Conservation (phyloP, 768 basidiomycete genomes). For the Paxillus rubicundulus region DNA sequence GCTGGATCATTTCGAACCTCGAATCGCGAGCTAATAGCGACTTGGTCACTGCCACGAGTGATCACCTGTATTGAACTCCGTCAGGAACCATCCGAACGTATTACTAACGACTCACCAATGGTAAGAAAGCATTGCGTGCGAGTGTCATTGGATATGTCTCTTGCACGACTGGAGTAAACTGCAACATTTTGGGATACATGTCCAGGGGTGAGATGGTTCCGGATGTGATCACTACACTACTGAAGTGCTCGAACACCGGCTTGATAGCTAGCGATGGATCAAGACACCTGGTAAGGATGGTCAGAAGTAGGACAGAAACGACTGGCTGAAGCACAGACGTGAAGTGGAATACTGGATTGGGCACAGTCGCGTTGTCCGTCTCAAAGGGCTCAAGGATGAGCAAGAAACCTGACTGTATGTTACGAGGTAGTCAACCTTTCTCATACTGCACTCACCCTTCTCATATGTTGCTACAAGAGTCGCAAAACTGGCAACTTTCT, state of each 20-base stretch:
- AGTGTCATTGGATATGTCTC: slow-evolving; percentile 98
- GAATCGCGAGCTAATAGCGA: slow-evolving; percentile 96
- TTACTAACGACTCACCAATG: slow-evolving; percentile 59
- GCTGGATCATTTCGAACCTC: slow-evolving; percentile 99
- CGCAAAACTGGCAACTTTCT: slow-evolving; percentile 95
- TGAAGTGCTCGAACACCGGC: slow-evolving; percentile 97
- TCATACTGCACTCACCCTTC: slow-evolving; percentile 57
- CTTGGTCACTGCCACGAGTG: slow-evolving; percentile 96
- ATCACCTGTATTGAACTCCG: slow-evolving; percentile 63
- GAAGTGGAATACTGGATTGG: slow-evolving; percentile 98
- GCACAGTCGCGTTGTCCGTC: slow-evolving; percentile 97
- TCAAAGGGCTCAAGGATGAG: slow-evolving; percentile 98
- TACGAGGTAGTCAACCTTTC: not conserved
- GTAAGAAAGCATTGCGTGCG: slow-evolving; percentile 93
- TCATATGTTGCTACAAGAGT: slow-evolving; percentile 98
- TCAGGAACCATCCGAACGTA: not conserved
- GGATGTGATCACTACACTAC: slow-evolving; percentile 96
- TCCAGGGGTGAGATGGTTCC: slow-evolving; percentile 98
- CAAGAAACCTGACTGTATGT: slow-evolving; percentile 67
- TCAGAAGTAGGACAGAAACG: slow-evolving; percentile 9
- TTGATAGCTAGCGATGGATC: slow-evolving; percentile 97
- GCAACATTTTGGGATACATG: slow-evolving; percentile 99
- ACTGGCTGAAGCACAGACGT: slow-evolving; percentile 52
- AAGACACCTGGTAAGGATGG: slow-evolving; percentile 64
- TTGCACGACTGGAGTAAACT: slow-evolving; percentile 95